Evolutionary conservation across 1,284 basidiomycete genomes (phyloP).

Genomic region (Ganoderma meredithae): DNA sequence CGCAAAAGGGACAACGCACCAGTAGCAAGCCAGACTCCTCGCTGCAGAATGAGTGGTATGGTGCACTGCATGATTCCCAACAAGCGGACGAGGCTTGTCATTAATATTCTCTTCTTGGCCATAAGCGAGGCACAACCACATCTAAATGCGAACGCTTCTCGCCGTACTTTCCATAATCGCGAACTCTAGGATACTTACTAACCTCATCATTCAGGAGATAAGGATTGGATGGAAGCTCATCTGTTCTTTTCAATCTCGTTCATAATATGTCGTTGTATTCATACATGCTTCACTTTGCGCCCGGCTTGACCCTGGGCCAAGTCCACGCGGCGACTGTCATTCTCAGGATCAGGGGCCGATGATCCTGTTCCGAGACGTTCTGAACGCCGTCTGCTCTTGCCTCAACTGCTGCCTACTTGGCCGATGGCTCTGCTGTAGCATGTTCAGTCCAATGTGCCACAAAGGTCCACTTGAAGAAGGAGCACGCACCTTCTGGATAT

Average conservation of each 20-base stretch:
- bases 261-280: background rate
- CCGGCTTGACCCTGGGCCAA: background rate
- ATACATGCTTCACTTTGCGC: background rate
- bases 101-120: no score
- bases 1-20: no score
- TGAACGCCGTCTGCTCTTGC: background rate
- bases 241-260: background rate
- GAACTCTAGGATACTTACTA: background rate
- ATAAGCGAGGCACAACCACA: no score
- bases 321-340: background rate
- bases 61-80: no score
- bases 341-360: background rate
- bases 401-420: background rate
- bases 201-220: background rate
- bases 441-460: background rate
- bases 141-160: no score
- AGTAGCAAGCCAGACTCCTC: no score
- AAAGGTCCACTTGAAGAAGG: no score
- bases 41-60: no score
- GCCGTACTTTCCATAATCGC: no score
- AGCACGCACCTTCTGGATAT: background rate
- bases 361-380: background rate
- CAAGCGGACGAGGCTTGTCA: no score
- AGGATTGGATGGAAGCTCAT: background rate
- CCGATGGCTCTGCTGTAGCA: background rate